phyloP scores from a whole-genome alignment of 2,329 filamentous ascomycete species.

The Fusarium devonianum region DNA sequence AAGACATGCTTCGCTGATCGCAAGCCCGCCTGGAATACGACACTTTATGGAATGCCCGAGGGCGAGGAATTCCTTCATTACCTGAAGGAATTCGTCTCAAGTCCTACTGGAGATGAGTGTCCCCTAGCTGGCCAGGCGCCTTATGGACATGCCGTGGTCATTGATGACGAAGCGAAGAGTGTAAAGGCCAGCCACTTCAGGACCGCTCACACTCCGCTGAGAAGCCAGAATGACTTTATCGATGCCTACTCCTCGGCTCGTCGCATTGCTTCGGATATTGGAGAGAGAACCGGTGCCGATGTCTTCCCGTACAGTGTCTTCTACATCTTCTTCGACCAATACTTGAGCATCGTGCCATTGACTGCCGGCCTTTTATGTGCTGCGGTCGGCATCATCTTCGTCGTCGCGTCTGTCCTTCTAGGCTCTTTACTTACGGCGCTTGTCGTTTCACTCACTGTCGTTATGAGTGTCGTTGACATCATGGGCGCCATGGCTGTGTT shows the following conservation, averaged over 20 bases:
- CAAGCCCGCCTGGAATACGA: constrained; percentile 86
- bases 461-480: constrained; percentile 94
- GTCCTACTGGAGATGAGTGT: constrained; percentile 83
- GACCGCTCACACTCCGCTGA: constrained; percentile 84
- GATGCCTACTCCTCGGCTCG: constrained; percentile 86
- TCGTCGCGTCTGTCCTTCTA: constrained; percentile 79
- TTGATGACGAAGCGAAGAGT: constrained; percentile 71
- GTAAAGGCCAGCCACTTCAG: constrained; percentile 91
- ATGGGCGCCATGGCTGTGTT: constrained; percentile 93
- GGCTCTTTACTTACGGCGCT: constrained; percentile 83
- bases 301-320: constrained; percentile 98
- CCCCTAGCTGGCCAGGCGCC: constrained; percentile 88
- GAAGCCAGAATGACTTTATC: constrained; percentile 92
- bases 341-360: constrained; percentile 81
- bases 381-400: constrained; percentile 84
- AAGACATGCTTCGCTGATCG: constrained; percentile 81
- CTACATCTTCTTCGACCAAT: constrained; percentile 99
- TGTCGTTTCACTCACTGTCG: constrained; percentile 84
- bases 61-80: constrained; percentile 91
- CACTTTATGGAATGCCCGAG: constrained; percentile 89
- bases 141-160: constrained; percentile 83
- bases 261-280: constrained; percentile 82
- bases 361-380: constrained; percentile 82
- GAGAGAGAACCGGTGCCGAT: constrained; percentile 73
- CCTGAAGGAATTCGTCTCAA: constrained; percentile 79